Evolutionary conservation across 768 basidiomycete species (phyloP), one percentile per base, ranked within the genome.

Genomic region (Pholiota conissans): DNA sequence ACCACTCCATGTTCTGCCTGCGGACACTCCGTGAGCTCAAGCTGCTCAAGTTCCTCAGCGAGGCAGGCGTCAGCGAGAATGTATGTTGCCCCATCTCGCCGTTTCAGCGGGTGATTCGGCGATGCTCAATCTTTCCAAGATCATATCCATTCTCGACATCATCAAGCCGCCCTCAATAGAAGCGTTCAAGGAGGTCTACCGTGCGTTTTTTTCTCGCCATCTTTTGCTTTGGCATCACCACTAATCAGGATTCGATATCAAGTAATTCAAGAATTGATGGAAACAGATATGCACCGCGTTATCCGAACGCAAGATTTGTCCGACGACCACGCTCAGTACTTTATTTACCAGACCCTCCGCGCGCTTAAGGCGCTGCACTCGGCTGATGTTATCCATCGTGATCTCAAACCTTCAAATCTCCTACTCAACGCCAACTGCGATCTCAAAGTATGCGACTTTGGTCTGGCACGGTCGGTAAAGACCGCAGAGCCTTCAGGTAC

Each of bases 401-500:
- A 99, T 73, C 86, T 99, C 65, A 98, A 98, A 69, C 96, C 96
- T 0, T 95, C 95, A 32, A 98, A 98, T 69, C 81, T 98, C 3
- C 86, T 98, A n/a, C 81, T 98, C 58, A 98, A 98, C 68, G 93
- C 93, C 62, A 98, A 97, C 71, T 97, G 95, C 67, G 95, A 97
- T 70, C 83, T 97, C 63, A 96, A 96, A 70, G 93, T 95, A 45
- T 84, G 90, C 73, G 96, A 98, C 70, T 99, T 98, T 70, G 97
- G 97, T 50, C 81, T 97, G 32, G 94, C 94, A 1, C 83, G 95
- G n/a, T 91, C 89, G 9, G 90, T 92, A 39, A 90, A 84, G 73
- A 92, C 91, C 3, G 90, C 91, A 4, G 90, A 91, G 69, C 89
- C 90, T 0, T 89, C 87, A 13, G 91, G 90, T 22, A 91, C 89